Evolutionary conservation across 306 rosid genomes (phyloP).

Genomic region (Dryas octopetala): DNA sequence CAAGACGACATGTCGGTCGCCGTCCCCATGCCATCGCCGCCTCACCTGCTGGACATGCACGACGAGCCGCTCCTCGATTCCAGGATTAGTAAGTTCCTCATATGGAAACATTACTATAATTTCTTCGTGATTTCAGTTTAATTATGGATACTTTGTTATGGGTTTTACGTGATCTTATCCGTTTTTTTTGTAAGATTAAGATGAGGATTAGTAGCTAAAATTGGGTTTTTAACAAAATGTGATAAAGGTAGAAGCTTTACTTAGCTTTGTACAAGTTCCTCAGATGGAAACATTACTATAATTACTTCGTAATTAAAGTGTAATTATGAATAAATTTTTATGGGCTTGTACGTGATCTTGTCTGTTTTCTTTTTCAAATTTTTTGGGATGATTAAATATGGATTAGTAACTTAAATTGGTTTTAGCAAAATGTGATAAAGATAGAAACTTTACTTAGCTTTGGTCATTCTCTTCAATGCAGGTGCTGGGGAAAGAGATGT

Average conservation of each 20-base stretch:
- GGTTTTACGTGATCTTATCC: neutral
- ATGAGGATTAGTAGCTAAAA: no score
- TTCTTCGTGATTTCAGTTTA: neutral
- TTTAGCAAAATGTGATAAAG: constrained; percentile 1
- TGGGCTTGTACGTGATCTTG: no score
- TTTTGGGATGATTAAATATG: neutral
- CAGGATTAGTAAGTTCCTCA: constrained; percentile 36
- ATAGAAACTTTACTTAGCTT: neutral
- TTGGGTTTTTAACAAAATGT: neutral
- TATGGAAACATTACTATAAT: neutral
- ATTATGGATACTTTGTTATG: neutral
- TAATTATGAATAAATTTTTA: neutral
- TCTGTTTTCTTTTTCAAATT: no score
- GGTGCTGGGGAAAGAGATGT: constrained; percentile 63
- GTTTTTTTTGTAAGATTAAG: neutral
- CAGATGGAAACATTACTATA: neutral
- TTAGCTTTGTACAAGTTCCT: no score
- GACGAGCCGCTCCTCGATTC: constrained; percentile 45
- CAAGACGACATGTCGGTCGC: constrained; percentile 46
- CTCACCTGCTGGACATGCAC: constrained; percentile 38
- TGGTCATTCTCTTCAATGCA: constrained; percentile 27
- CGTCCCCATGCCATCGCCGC: constrained; percentile 43
- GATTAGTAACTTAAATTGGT: neutral
- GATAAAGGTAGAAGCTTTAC: neutral
- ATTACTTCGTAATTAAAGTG: neutral